These are phyloP conservation scores for Cerioporus squamosus DNA, from an alignment of 1,284 basidiomycete species.

Conservation along the genomic window DNA sequence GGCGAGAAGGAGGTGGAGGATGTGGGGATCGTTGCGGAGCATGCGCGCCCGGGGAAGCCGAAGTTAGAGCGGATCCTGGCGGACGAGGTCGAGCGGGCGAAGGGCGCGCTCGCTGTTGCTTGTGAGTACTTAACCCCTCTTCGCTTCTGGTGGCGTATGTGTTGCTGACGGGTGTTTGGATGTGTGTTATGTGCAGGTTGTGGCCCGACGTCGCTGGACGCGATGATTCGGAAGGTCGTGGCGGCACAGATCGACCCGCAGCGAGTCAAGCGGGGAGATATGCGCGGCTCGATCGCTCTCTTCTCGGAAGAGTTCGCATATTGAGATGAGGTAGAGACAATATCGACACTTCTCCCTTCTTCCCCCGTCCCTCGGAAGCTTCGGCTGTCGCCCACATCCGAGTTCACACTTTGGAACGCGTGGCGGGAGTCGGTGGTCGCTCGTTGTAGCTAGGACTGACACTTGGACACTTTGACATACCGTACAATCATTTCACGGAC, in stretches of 20 bases:
- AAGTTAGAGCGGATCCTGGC: slow-evolving; percentile 67
- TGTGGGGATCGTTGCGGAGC: slow-evolving; percentile 68
- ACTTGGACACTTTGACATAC: not conserved
- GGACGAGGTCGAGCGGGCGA: slow-evolving; percentile 64
- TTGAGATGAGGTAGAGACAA: slow-evolving; percentile 28
- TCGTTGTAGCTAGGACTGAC: not conserved
- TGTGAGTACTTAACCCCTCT: slow-evolving; percentile 48
- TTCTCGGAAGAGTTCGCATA: slow-evolving; percentile 75
- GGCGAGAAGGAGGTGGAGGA: slow-evolving; percentile 73
- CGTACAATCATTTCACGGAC: not conserved
- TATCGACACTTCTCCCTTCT: not conserved
- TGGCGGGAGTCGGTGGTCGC: not conserved
- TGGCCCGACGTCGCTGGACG: slow-evolving; percentile 76
- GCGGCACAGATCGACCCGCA: slow-evolving; percentile 64
- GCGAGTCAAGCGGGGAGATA: slow-evolving; percentile 62
- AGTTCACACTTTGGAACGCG: not conserved
- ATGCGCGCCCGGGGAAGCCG: slow-evolving; percentile 77
- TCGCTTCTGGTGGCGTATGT: not conserved
- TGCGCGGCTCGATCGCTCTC: slow-evolving; percentile 62
- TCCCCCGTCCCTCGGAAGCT: no score
- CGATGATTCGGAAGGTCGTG: slow-evolving; percentile 71
- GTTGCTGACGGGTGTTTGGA: not conserved
- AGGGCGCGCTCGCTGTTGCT: slow-evolving; percentile 68
- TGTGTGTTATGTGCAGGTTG: slow-evolving; percentile 51
- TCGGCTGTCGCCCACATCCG: no score